Percentiles rank a stretch among this genome's conserved stretches.
These are phyloP conservation scores for Yamadazyma tumulicola DNA, from an alignment of 805 yeast genomes.

Conservation along the genomic window DNA sequence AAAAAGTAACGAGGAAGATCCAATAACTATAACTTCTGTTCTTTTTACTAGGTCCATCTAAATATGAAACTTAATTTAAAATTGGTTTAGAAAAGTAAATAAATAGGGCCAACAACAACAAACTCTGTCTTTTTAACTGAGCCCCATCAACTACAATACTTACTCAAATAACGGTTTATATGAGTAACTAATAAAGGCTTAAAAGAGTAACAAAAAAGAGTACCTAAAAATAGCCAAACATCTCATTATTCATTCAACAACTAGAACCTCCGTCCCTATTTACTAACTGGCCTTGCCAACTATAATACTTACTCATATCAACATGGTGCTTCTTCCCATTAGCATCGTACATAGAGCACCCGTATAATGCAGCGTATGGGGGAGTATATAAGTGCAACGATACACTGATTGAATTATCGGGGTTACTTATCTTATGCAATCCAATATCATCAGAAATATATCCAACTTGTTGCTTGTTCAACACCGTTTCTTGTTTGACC, in stretches of 20 bases:
- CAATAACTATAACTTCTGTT: no score
- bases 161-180: no score
- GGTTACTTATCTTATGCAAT: slow-evolving; percentile 59
- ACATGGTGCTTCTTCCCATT: slow-evolving; percentile 49
- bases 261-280: slow-evolving; percentile 6
- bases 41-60: no score
- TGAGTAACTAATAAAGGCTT: no score
- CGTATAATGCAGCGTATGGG: slow-evolving; percentile 64
- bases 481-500: slow-evolving; percentile 23
- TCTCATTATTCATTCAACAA: slow-evolving; percentile 4
- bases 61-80: no score
- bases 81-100: no score
- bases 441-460: slow-evolving; percentile 68
- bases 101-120: no score
- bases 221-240: no score
- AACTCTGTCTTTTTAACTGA: no score
- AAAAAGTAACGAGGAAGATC: no score
- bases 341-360: slow-evolving; percentile 50
- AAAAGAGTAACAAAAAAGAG: no score
- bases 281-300: slow-evolving; percentile 50
- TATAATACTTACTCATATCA: slow-evolving; percentile 55
- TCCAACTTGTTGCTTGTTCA: slow-evolving; percentile 47
- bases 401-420: slow-evolving; percentile 42
- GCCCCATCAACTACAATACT: no score
- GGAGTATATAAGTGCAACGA: slow-evolving; percentile 74